Conservation (phyloP, 805 yeast species). For the Wickerhamiella cacticola region DNA sequence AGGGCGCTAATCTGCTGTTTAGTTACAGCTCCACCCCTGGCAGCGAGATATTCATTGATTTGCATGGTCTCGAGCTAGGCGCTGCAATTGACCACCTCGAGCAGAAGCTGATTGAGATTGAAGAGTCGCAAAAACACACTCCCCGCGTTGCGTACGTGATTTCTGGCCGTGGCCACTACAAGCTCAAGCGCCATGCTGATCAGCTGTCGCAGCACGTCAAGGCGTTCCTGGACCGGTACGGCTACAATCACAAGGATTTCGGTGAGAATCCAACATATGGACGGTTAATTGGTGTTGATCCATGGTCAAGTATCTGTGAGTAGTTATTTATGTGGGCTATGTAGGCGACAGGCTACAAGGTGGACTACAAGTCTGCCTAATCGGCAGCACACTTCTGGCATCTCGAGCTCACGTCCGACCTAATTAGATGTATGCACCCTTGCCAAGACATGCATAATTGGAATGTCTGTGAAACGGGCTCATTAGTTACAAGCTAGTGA, state of each 20-base stretch:
- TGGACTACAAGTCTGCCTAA: too few relatives aligned
- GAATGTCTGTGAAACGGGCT: too few relatives aligned
- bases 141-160: conserved; percentile 26
- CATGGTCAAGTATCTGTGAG: conserved; percentile 25
- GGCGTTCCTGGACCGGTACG: conserved; percentile 29
- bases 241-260: conserved; percentile 32
- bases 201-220: conserved; percentile 26
- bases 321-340: not conserved
- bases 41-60: conserved; percentile 26
- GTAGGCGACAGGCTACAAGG: too few relatives aligned
- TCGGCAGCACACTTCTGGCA: too few relatives aligned
- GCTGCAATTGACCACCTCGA: conserved; percentile 27
- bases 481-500: too few relatives aligned
- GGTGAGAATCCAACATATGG: conserved; percentile 30
- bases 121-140: conserved; percentile 18
- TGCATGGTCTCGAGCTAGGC: conserved; percentile 30
- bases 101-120: conserved; percentile 20
- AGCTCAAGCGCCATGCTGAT: conserved; percentile 22
- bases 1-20: conserved; percentile 24
- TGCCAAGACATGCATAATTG: too few relatives aligned
- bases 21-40: conserved; percentile 21
- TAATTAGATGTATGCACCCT: too few relatives aligned
- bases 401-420: too few relatives aligned
- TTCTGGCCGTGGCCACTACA: conserved; percentile 28
- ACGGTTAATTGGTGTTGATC: conserved; percentile 33